Evolutionary conservation across 139 green algal species (phyloP).

Genomic region (Closterium sp.): DNA sequence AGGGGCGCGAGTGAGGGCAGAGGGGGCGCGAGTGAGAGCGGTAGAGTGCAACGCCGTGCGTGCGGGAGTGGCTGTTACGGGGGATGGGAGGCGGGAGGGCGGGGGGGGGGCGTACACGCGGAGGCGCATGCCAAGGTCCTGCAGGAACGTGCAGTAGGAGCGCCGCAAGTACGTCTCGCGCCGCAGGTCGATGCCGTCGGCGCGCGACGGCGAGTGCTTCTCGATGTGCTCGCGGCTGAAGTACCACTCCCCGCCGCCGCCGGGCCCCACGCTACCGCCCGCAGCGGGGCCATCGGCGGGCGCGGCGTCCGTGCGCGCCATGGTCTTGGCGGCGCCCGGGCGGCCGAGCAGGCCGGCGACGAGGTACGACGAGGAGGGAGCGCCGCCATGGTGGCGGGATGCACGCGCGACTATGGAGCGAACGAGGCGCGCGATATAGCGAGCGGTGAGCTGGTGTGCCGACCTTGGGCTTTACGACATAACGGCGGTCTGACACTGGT

Average conservation of each 20-base stretch:
- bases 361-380: background rate
- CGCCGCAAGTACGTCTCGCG: slow-evolving; percentile 22
- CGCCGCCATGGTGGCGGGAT: background rate
- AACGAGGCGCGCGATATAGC: too few species aligned
- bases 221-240: slow-evolving; percentile 35
- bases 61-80: too few species aligned
- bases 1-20: too few species aligned
- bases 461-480: too few species aligned
- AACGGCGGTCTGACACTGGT: too few species aligned
- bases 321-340: background rate
- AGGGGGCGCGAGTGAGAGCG: too few species aligned
- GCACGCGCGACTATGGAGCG: too few species aligned
- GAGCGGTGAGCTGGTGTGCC: too few species aligned
- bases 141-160: slow-evolving; percentile 45
- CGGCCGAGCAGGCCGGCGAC: background rate
- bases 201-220: slow-evolving; percentile 33
- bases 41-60: too few species aligned
- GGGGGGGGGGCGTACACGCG: slow-evolving; percentile 21
- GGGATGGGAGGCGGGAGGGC: too few species aligned
- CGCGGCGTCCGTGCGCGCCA: background rate
- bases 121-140: slow-evolving; percentile 48
- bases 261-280: background rate
- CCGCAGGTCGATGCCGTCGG: slow-evolving; percentile 40
- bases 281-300: background rate
- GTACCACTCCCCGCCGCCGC: slow-evolving; percentile 8